Evolutionary conservation across 2,329 filamentous ascomycete genomes (phyloP), one percentile per base, ranked within the genome.

Genomic region (Fusarium sp.): DNA sequence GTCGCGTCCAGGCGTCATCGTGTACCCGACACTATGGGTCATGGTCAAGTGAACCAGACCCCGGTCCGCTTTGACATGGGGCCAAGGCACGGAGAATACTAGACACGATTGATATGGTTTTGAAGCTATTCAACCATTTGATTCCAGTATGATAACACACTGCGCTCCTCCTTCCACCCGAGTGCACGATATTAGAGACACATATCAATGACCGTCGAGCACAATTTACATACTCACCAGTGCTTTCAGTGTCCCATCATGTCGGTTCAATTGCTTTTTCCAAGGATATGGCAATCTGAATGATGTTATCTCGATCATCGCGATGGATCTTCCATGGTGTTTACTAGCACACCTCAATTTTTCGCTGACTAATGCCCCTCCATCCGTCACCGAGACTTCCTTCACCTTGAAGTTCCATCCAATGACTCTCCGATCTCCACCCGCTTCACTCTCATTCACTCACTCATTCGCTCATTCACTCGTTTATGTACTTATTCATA

Each of bases 401-500:
- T 46, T 69, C 55, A 69, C 66, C 66, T 69, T 59, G 65, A 58
- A 56, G 53, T 59, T 59, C 55, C 47, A 55, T 13, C 62, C 46
- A 51, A 49, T 59, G 40, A 55, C 23, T 27, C 43, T 30, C 47
- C 20, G 48, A 51, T 51, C 48, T 41, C 48, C 48, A 51, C 48
- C 18, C 32, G 23, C 48, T 34, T 40, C 43, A 56, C n/a, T 41
- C 30, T 40, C 46, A 55, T 32, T 56, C n/a, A 48, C 53, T 45
- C 48, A 45, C 10, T 42, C 41, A 30, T n/a, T 37, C 34, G 34
- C 43, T 37, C 20, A n/a, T 20, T n/a, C 37, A 53, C 41, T 37
- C 34, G 14, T 23, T 62, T 27, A 61, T 64, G 46, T 42, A 68
- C 66, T 54, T 55, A 55, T 27, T 37, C 37, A 42, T 34, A 54